phyloP scores from a whole-genome alignment of 371 early-diverging fungal genomes.

The Mortierella sp. region DNA sequence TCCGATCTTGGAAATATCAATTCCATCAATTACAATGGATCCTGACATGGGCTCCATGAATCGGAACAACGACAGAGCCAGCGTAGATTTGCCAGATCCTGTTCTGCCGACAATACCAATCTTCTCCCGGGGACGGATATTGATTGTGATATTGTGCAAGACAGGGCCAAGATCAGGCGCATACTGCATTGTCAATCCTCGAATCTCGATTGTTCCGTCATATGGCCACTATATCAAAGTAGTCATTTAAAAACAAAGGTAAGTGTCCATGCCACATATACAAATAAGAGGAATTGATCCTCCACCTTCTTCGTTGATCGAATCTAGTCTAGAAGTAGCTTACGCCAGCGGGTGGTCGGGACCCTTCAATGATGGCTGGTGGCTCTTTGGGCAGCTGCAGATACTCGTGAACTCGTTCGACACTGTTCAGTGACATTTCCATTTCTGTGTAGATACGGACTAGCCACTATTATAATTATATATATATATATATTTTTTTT shows the following conservation, averaged over 20 bases:
- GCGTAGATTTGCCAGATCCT: conserved; percentile 74
- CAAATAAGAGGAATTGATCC: not conserved
- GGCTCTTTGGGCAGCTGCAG: conserved; percentile 67
- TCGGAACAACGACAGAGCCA: conserved; percentile 75
- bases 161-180: conserved; percentile 69
- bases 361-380: conserved; percentile 57
- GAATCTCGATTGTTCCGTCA: conserved; percentile 69
- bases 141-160: conserved; percentile 64
- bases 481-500: too few relatives aligned
- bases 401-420: conserved; percentile 76
- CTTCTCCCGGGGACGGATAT: conserved; percentile 62
- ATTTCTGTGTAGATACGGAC: conserved; percentile 56
- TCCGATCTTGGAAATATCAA: conserved; percentile 74
- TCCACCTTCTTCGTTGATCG: conserved; percentile 1
- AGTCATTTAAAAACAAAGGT: not conserved
- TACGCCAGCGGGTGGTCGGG: conserved; percentile 61
- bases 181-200: conserved; percentile 67
- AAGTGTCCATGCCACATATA: not conserved
- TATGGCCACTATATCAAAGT: conserved; percentile 65
- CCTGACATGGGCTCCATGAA: conserved; percentile 74
- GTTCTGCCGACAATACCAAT: conserved; percentile 74
- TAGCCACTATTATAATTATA: conserved; percentile 55
- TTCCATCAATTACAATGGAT: conserved; percentile 71
- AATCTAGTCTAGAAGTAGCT: conserved; percentile 1
- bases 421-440: conserved; percentile 79